phyloP scores from a whole-genome alignment of 2,329 filamentous ascomycete species.

The Pseudogymnoascus sp. region DNA sequence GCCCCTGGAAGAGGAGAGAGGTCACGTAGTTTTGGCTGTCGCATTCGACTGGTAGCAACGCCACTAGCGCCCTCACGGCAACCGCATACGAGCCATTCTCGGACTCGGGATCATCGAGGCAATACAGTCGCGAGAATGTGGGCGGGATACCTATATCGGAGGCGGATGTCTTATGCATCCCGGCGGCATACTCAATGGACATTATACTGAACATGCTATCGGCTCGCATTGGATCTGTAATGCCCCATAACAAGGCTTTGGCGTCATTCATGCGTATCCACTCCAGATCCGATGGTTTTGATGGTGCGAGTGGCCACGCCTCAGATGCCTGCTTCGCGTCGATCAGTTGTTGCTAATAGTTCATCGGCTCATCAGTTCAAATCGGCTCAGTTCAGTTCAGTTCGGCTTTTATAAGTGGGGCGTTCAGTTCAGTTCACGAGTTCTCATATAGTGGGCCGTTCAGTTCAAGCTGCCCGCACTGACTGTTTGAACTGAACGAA shows the following conservation, averaged over 20 bases:
- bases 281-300: slow-evolving; percentile 38
- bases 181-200: background rate
- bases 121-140: slow-evolving; percentile 13
- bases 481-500: too few species aligned
- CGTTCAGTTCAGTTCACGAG: too few species aligned
- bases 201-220: slow-evolving; percentile 38
- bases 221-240: slow-evolving; percentile 39
- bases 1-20: slow-evolving; percentile 40
- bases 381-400: too few species aligned
- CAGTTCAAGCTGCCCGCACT: too few species aligned
- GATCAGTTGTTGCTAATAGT: too few species aligned
- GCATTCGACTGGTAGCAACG: slow-evolving; percentile 13
- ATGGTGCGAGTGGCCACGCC: slow-evolving; percentile 46
- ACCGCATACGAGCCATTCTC: slow-evolving; percentile 17
- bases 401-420: too few species aligned
- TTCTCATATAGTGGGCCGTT: too few species aligned
- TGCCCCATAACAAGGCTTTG: slow-evolving; percentile 44
- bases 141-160: slow-evolving; percentile 11
- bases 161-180: background rate
- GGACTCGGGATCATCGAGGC: slow-evolving; percentile 3
- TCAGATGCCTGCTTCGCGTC: slow-evolving; percentile 34
- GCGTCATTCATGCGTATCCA: slow-evolving; percentile 51
- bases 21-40: slow-evolving; percentile 34
- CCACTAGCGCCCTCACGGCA: slow-evolving; percentile 9
- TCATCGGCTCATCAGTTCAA: too few species aligned